Evolutionary conservation across 2,329 filamentous ascomycete genomes (phyloP).

Genomic region (Pseudogymnoascus sp.): DNA sequence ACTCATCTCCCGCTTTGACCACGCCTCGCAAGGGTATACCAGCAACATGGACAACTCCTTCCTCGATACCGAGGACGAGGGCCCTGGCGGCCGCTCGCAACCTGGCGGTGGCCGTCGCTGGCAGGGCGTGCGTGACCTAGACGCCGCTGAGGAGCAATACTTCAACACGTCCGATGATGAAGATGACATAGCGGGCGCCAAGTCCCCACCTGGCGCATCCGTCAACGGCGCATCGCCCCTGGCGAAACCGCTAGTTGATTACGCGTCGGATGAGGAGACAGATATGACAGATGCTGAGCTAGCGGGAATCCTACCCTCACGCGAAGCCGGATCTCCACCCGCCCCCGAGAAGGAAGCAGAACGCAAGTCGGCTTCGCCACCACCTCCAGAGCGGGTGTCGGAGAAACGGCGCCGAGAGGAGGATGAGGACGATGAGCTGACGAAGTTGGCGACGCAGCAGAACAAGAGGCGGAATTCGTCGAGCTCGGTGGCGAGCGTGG

Average conservation of each 20-base stretch:
- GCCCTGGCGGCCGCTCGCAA: conserved; percentile 32
- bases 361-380: conserved; percentile 20
- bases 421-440: conserved; percentile 87
- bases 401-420: conserved; percentile 90
- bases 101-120: conserved; percentile 54
- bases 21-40: conserved; percentile 59
- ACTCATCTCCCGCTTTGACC: conserved; percentile 70
- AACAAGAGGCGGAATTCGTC: conserved; percentile 53
- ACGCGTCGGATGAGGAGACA: conserved; percentile 83
- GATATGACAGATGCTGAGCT: conserved; percentile 40
- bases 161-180: conserved; percentile 86
- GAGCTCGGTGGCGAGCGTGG: conserved; percentile 32
- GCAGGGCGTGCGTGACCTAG: conserved; percentile 71
- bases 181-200: conserved; percentile 52
- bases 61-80: conserved; percentile 60
- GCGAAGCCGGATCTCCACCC: conserved; percentile 29
- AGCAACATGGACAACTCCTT: conserved; percentile 60
- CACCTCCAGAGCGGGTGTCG: conserved; percentile 67
- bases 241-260: conserved; percentile 76
- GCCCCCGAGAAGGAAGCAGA: conserved; percentile 19
- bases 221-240: conserved; percentile 57
- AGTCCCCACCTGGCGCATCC: conserved; percentile 30
- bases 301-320: conserved; percentile 17
- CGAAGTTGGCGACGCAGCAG: conserved; percentile 57
- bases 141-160: conserved; percentile 83